Base-by-base conservation (phyloP, 192 early-diverging fungal species). In the Coemansia sp. region DNA sequence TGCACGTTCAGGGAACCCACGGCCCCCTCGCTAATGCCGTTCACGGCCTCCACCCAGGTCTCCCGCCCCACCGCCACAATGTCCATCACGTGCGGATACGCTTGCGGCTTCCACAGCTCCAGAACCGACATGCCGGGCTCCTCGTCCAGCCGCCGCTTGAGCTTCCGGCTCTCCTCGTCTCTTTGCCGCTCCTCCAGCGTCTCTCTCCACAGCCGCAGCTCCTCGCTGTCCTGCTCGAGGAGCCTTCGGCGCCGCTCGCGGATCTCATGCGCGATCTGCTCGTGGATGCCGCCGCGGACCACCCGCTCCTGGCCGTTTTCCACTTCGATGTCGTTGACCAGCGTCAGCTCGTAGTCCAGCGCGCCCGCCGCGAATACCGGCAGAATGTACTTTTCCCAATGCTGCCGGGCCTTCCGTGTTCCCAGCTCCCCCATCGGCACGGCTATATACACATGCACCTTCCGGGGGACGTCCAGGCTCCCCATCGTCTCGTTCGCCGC, bases 341-440 rank as follows among this genome's bases (percentile, higher is more conserved):
- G 42, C 11, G 65, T 72, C 17, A 79, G 53, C 58, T 79, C 76
- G 44, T 78, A 78, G 51, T 78, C 75, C 32, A 78, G 58, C 28
- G 75, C 75, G 1, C 75, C 75, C 11, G 75, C 75, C 14, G 55
- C 75, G 66, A 78, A 78, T 20, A 78, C 75, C 2, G 75, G 75
- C 50, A 78, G 60, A 23, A 78, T 60, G 55, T 78, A 78, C 51
- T 53, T 47, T 43, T 78, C 75, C 69, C 69, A 78, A 50, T 78
- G 75, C 56, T 64, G 46, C 40, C 69, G 57, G 20, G 69, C 75
- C 49, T 67, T 71, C 53, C 75, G 68, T 15, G 68, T 78, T 3
- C 69, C 68, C 32, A 78, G 65, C 58, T 78, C 75, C 15, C 75
- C 69, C 68, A 71, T 71, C n/a, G 75, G 69, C 12, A 56, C 45